These are phyloP conservation scores for Passalora sequoiae DNA, from an alignment of 2,329 filamentous ascomycete species.

Conservation along the genomic window DNA sequence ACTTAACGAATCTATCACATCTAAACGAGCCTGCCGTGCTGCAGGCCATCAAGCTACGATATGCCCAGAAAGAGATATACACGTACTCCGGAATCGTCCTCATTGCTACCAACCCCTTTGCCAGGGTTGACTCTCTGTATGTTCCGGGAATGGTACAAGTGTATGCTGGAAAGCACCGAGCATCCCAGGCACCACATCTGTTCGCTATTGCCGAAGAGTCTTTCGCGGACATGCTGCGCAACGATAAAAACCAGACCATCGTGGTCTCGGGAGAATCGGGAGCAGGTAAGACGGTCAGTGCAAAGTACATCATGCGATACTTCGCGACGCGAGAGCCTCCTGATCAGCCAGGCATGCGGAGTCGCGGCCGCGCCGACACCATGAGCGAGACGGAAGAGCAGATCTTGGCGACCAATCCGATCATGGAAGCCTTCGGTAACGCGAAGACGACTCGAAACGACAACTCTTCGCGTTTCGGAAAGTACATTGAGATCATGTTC, in stretches of 20 bases:
- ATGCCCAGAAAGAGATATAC: constrained; percentile 98
- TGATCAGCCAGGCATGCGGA: constrained; percentile 72
- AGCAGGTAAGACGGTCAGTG: constrained; percentile 97
- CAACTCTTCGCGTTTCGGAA: constrained; percentile 97
- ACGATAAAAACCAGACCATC: constrained; percentile 93
- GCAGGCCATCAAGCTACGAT: constrained; percentile 94
- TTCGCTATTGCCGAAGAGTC: constrained; percentile 99
- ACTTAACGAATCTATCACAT: constrained; percentile 94
- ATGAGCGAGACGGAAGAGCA: constrained; percentile 99
- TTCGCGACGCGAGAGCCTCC: constrained; percentile 96
- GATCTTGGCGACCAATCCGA: constrained; percentile 95
- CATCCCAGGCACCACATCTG: constrained; percentile 92
- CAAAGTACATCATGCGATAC: constrained; percentile 99
- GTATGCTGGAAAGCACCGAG: constrained; percentile 93
- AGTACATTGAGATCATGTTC: constrained; percentile 99
- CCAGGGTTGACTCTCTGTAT: constrained; percentile 94
- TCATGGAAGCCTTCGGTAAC: constrained; percentile 99
- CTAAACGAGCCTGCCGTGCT: constrained; percentile 96
- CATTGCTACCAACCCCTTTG: constrained; percentile 97
- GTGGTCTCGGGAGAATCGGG: constrained; percentile 99
- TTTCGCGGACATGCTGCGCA: constrained; percentile 97
- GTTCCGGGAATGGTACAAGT: constrained; percentile 99
- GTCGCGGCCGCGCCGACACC: constrained; percentile 66
- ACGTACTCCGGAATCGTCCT: constrained; percentile 98
- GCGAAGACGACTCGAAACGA: constrained; percentile 99